phyloP scores from a whole-genome alignment of 2,329 filamentous ascomycete species.

The Colletotrichum spinosum region DNA sequence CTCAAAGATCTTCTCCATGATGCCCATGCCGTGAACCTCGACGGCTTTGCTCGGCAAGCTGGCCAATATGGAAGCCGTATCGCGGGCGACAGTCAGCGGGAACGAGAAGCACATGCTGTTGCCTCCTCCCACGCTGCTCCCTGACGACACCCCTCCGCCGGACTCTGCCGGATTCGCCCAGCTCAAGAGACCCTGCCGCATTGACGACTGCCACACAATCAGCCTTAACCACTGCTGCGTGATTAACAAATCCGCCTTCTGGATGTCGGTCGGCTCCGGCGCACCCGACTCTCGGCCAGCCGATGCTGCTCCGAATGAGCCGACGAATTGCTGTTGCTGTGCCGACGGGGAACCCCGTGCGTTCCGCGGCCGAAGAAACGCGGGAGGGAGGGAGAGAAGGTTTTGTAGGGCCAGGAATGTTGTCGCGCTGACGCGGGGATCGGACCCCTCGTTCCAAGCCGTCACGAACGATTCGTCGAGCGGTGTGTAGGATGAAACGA shows the following conservation, averaged over 20 bases:
- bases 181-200: conserved; percentile 73
- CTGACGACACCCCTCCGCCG: conserved; percentile 19
- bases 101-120: conserved; percentile 70
- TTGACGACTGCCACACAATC: conserved; percentile 79
- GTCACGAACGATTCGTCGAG: conserved; percentile 73
- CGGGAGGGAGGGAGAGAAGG: conserved; percentile 47
- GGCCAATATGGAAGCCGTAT: conserved; percentile 60
- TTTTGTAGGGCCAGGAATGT: conserved; percentile 51
- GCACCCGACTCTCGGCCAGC: conserved; percentile 28
- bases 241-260: conserved; percentile 75
- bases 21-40: conserved; percentile 61
- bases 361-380: conserved; percentile 44
- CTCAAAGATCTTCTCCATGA: conserved; percentile 63
- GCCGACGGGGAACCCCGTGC: conserved; percentile 44
- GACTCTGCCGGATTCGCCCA: conserved; percentile 48
- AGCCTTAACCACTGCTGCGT: conserved; percentile 78
- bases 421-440: conserved; percentile 47
- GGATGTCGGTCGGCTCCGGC: conserved; percentile 68
- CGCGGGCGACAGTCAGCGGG: conserved; percentile 70
- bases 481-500: conserved; percentile 71
- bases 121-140: conserved; percentile 12
- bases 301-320: conserved; percentile 22
- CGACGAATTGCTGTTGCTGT: conserved; percentile 25
- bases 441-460: conserved; percentile 71
- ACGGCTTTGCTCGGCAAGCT: conserved; percentile 54